Percentiles rank a stretch among this genome's conserved stretches.
Evolutionary conservation across 371 early-diverging fungal genomes (phyloP).

Genomic region (Syncephalastrum sp.): DNA sequence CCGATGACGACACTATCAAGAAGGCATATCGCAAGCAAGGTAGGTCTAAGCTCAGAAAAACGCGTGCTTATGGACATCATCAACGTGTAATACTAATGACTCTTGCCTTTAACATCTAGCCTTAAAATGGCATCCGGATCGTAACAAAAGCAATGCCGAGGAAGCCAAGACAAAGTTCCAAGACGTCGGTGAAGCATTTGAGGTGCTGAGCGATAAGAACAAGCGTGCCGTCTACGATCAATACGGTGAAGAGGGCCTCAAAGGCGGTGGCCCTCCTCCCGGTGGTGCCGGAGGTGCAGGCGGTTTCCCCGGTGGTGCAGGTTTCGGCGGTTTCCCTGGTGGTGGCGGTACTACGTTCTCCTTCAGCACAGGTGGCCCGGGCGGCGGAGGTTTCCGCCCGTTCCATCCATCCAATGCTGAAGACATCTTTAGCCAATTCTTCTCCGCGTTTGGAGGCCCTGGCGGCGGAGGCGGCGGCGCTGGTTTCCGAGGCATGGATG

Average conservation of each 20-base stretch:
- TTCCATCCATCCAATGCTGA: conserved; percentile 89
- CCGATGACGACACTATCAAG: conserved; percentile 85
- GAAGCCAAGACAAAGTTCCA: conserved; percentile 27
- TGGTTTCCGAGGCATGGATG: conserved; percentile 34
- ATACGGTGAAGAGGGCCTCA: conserved; percentile 90
- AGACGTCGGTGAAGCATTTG: conserved; percentile 89
- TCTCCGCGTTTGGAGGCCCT: conserved; percentile 64
- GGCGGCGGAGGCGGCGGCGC: conserved; percentile 37
- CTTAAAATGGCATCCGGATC: conserved; percentile 52
- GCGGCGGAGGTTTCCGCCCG: conserved; percentile 63
- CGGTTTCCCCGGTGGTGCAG: conserved; percentile 40
- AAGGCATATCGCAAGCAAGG: conserved; percentile 90
- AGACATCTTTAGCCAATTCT: conserved; percentile 89
- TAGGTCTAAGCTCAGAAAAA: conserved; percentile 10
- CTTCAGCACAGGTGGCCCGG: conserved; percentile 52
- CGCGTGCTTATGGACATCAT: background rate
- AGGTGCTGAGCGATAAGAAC: conserved; percentile 91
- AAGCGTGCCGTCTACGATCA: conserved; percentile 87
- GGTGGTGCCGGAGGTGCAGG: conserved; percentile 40
- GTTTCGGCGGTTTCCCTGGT: conserved; percentile 51
- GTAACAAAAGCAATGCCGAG: conserved; percentile 44
- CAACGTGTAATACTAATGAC: background rate
- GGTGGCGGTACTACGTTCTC: conserved; percentile 50
- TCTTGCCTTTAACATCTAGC: conserved; percentile 17
- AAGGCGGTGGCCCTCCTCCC: conserved; percentile 52